Percentiles rank a stretch among this genome's conserved stretches.
phyloP scores from a whole-genome alignment of 495 filamentous ascomycete species.

The Xylaria sp. region DNA sequence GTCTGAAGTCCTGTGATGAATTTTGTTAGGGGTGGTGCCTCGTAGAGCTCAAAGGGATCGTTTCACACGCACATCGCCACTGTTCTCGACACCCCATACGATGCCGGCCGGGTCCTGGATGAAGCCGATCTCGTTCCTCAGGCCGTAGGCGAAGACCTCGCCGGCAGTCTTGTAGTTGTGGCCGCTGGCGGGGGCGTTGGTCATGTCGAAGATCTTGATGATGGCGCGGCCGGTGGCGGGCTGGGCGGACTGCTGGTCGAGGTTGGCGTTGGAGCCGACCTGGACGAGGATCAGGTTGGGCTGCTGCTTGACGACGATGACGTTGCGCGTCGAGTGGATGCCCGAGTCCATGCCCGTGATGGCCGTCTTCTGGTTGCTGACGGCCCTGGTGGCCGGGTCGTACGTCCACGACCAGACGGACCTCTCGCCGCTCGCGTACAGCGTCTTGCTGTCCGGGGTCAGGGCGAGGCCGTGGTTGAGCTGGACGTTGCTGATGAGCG shows the following conservation, averaged over 20 bases:
- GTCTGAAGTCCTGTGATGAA: constrained; percentile 43
- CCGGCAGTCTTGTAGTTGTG: constrained; percentile 62
- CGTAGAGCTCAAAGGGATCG: no score
- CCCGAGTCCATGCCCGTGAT: constrained; percentile 63
- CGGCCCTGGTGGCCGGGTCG: constrained; percentile 52
- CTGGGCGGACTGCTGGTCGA: constrained; percentile 58
- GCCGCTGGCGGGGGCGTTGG: constrained; percentile 45
- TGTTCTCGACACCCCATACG: constrained; percentile 75
- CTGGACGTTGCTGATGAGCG: constrained; percentile 47
- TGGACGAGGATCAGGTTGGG: constrained; percentile 61
- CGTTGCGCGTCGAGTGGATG: constrained; percentile 67
- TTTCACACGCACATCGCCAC: constrained; percentile 67
- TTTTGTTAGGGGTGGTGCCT: no score
- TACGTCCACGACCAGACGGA: constrained; percentile 67
- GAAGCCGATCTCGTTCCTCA: constrained; percentile 73
- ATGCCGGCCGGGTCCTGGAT: constrained; percentile 65
- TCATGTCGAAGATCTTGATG: constrained; percentile 68
- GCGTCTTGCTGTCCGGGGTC: constrained; percentile 64
- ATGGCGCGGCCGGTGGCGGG: constrained; percentile 62
- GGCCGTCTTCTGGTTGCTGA: constrained; percentile 54
- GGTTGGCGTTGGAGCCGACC: constrained; percentile 65
- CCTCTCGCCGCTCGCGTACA: constrained; percentile 68
- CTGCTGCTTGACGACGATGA: constrained; percentile 62
- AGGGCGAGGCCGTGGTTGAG: constrained; percentile 75
- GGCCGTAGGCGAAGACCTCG: constrained; percentile 66